These are phyloP conservation scores for Solanum sparsipilum DNA, from an alignment of 257 asterid species.

Conservation along the genomic window DNA sequence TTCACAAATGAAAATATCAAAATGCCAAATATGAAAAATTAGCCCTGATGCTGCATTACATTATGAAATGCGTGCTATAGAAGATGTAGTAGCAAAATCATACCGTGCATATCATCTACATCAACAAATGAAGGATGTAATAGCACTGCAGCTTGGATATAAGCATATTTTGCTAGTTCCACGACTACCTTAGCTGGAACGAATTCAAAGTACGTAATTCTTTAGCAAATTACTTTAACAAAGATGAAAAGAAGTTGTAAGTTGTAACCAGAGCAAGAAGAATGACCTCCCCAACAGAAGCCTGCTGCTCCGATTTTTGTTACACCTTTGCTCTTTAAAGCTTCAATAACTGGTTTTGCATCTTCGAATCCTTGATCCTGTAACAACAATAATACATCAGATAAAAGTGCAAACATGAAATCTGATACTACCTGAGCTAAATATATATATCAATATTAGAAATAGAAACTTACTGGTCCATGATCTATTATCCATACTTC, in stretches of 20 bases:
- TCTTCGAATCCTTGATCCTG: slow-evolving; percentile 51
- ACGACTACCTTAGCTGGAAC: slow-evolving; percentile 58
- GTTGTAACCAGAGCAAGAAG: neutral
- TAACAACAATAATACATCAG: neutral
- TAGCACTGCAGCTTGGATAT: slow-evolving; percentile 47
- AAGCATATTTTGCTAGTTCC: slow-evolving; percentile 38
- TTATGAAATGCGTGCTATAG: neutral
- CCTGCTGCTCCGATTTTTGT: slow-evolving; percentile 58
- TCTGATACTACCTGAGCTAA: too few relatives aligned
- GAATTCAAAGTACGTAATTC: neutral
- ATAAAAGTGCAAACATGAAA: neutral
- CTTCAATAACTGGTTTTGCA: slow-evolving; percentile 50
- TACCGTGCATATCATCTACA: slow-evolving; percentile 50
- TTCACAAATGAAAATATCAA: neutral
- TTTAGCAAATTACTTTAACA: neutral
- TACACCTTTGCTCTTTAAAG: slow-evolving; percentile 43
- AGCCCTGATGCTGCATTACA: neutral
- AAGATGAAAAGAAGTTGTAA: neutral
- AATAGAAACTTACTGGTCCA: slow-evolving; percentile 39
- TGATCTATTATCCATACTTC: slow-evolving; percentile 43
- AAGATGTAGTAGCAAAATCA: neutral
- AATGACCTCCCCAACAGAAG: slow-evolving; percentile 64
- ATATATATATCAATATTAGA: neutral
- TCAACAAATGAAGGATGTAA: slow-evolving; percentile 53
- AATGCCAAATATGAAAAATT: neutral